Evolutionary conservation across 2,329 filamentous ascomycete genomes (phyloP).

Genomic region (Dryadomyces quercivorus): DNA sequence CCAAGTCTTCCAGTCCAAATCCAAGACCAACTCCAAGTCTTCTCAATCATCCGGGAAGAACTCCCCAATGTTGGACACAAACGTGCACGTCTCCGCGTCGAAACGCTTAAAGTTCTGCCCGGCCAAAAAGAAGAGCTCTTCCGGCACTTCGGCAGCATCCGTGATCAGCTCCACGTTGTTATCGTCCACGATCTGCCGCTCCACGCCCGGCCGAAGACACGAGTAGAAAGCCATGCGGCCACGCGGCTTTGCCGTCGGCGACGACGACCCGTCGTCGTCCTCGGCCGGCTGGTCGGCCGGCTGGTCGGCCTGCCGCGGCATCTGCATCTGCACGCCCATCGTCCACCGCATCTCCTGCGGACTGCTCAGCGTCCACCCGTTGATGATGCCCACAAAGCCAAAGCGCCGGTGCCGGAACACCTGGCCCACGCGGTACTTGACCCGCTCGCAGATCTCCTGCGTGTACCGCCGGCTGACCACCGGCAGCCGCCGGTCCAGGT

Average conservation of each 20-base stretch:
- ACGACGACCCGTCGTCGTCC: no score
- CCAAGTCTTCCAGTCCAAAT: no score
- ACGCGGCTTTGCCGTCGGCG: neutral
- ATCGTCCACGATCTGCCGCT: slow-evolving; percentile 62
- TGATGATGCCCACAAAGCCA: slow-evolving; percentile 67
- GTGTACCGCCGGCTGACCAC: slow-evolving; percentile 20
- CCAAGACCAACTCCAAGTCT: no score
- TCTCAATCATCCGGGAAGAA: slow-evolving; percentile 73
- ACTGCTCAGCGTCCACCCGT: slow-evolving; percentile 60
- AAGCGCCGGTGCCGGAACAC: slow-evolving; percentile 77
- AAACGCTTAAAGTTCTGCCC: slow-evolving; percentile 86
- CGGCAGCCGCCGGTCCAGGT: slow-evolving; percentile 30
- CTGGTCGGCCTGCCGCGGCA: no score
- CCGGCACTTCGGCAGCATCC: slow-evolving; percentile 33
- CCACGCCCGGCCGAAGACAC: slow-evolving; percentile 42
- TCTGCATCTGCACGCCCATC: neutral
- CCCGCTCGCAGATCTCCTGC: slow-evolving; percentile 22
- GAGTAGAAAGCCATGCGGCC: slow-evolving; percentile 54
- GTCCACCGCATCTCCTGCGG: slow-evolving; percentile 2
- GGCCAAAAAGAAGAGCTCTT: slow-evolving; percentile 53
- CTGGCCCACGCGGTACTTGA: slow-evolving; percentile 64
- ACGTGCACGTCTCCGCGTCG: slow-evolving; percentile 51
- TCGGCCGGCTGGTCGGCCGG: neutral
- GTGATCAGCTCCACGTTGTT: slow-evolving; percentile 63
- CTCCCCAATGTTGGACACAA: slow-evolving; percentile 70